A percentile compares a stretch with the other conserved stretches of the same genome.
phyloP scores from a whole-genome alignment of 1,139 yeast species.

The Hansenula sp. region DNA sequence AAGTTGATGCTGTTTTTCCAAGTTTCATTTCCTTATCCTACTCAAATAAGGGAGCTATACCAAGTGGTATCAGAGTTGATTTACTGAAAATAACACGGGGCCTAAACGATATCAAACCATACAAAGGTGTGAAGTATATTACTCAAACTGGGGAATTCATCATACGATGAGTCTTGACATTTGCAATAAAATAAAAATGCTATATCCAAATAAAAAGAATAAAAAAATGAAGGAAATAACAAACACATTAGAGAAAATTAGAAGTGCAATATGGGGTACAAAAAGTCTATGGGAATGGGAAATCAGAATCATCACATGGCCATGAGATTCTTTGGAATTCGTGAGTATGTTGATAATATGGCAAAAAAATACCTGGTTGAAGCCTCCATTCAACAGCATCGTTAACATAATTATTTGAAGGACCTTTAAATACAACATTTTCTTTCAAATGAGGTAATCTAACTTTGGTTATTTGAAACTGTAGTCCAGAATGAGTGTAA shows the following conservation, averaged over 20 bases:
- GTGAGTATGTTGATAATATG: constrained; percentile 1
- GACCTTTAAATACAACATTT: constrained; percentile 31
- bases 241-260: too few species aligned
- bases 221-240: too few species aligned
- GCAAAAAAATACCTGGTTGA: constrained; percentile 1
- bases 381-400: constrained; percentile 6
- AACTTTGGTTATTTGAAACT: constrained; percentile 39
- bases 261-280: too few species aligned
- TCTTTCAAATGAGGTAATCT: constrained; percentile 41
- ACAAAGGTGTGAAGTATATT: constrained; percentile 86
- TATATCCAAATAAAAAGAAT: too few species aligned
- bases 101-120: constrained; percentile 66
- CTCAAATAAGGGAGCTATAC: constrained; percentile 61
- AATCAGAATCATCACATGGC: constrained; percentile 2
- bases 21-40: constrained; percentile 50
- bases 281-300: background rate
- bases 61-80: constrained; percentile 73
- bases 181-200: too few species aligned
- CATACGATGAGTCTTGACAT: constrained; percentile 21
- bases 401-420: constrained; percentile 12
- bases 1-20: constrained; percentile 36
- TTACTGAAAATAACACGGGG: constrained; percentile 61
- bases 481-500: constrained; percentile 46
- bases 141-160: constrained; percentile 59
- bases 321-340: constrained; percentile 1